phyloP scores from a whole-genome alignment of 768 basidiomycete species.

The Multifurca ochricompacta region DNA sequence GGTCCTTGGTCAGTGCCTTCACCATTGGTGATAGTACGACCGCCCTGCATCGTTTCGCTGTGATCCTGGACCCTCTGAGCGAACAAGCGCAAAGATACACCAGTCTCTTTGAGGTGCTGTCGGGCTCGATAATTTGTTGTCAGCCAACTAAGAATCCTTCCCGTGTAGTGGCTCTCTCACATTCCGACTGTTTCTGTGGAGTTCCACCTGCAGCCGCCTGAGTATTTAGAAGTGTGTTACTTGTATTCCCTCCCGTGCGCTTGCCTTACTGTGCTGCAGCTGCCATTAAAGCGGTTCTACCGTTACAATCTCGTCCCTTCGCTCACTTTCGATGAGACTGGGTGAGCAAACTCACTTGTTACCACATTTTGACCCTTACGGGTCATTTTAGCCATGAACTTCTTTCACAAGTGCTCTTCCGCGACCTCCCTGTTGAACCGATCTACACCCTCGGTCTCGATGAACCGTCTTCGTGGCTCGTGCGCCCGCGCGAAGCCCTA shows the following conservation, averaged over 20 bases:
- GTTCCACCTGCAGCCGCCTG: slow-evolving; percentile 71
- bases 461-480: slow-evolving; percentile 86
- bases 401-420: slow-evolving; percentile 53
- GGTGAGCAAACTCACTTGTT: slow-evolving; percentile 39
- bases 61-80: slow-evolving; percentile 79
- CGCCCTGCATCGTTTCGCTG: slow-evolving; percentile 61
- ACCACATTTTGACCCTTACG: neutral
- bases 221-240: slow-evolving; percentile 53
- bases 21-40: slow-evolving; percentile 57
- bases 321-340: slow-evolving; percentile 56
- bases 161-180: slow-evolving; percentile 51
- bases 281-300: slow-evolving; percentile 91
- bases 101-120: slow-evolving; percentile 59
- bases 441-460: slow-evolving; percentile 95
- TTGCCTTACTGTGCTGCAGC: slow-evolving; percentile 32
- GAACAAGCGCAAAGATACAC: slow-evolving; percentile 84
- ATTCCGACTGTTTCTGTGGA: slow-evolving; percentile 61
- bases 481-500: slow-evolving; percentile 77
- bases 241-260: neutral
- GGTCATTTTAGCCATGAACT: slow-evolving; percentile 43
- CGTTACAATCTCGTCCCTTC: slow-evolving; percentile 58
- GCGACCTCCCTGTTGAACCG: slow-evolving; percentile 69
- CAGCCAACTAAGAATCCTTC: slow-evolving; percentile 2
- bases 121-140: neutral
- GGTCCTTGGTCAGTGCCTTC: slow-evolving; percentile 46